Base-by-base conservation (phyloP, 305 asterid genomes). In the Fraxinus albicans region DNA sequence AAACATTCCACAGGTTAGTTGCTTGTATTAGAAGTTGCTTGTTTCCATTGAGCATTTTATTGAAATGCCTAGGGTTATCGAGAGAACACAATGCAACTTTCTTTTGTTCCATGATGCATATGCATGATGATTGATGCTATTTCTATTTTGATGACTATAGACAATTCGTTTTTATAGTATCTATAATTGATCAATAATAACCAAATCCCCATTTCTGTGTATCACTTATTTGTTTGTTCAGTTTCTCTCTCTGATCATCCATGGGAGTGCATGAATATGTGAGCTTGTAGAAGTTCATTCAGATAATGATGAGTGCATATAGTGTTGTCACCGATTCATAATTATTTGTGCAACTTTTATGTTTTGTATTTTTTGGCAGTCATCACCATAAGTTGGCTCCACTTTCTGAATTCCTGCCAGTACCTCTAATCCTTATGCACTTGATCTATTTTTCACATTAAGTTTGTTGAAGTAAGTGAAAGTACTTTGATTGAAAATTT, bases 1-100 rank as follows among this genome's bases (percentile, higher is more conserved):
- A 96, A 89, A 96, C 99, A 73, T 94, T 96, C 84, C 98, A 96
- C 95, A 94, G 99, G 99, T 96, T 81, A 36, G 96, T 83, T 70
- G 78, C 82, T 84, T 81, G 36, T 72, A 25, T 25, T 75, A 33
- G 19, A 35, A 67, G 50, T 79, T 31, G 44, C 40, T 73, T 60
- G 29, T 79, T 79, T 72, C 4, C 8, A 60, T 77, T 77, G 58
- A 60, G 9, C 44, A 55, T 13, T n/a, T n/a, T 38, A 38, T 60
- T 5, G 3, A 40, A 67, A 23, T 53, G 47, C n/a, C 73, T 27
- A 76, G 34, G 80, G 76, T 70, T 55, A 35, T 78, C 81, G 81
- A 81, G 50, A 60, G 53, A 33, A 47, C 79, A 40, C 42, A 55
- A 5, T 58, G 44, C 15, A 36, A 63, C 77, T 63, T 47, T 50